Evolutionary conservation across 345 rosid species (phyloP), one percentile per base, ranked within the genome.

Genomic region (Eucalyptus erythrocorys): DNA sequence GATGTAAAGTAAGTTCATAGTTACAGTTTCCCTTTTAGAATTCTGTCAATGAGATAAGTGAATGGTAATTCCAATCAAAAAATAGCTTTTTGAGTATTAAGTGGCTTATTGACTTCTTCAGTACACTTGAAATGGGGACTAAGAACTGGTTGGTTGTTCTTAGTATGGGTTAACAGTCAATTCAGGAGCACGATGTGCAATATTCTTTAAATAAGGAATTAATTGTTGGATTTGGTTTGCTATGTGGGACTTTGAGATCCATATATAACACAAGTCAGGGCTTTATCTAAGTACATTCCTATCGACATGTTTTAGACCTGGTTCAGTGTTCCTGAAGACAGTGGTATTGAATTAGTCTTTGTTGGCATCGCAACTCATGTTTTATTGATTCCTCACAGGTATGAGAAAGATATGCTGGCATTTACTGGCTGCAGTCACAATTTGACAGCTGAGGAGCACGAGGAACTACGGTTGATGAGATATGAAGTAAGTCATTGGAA

Each of bases 401-500:
- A 96, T 88, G 99, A 96, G 94, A 97, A 95, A 91, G 99, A 97
- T 91, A 97, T 97, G 99, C 96, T 97, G 91, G 97, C 99, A 91
- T 97, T 97, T 92, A 97, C 99, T 13, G 99, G 99, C 87, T 97
- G 99, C 91, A 96, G 99, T 92, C 97, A 96, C 88, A 93, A 92
- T 89, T 95, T 97, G 94, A 95, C 95, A 34, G 91, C 91, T 76
- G 97, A 95, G 92, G 99, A 97, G 92, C 96, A 94, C 89, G 96
- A 95, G 86, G 99, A 97, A 89, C 92, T 97, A 90, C 91, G 90
- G 4, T 91, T 86, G 90, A 96, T 97, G 99, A 94, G 97, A 32
- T 94, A 95, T 92, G 98, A 95, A 91, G 98, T 96, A 87, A 91
- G 89, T 88, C 99, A 95, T 88, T 97, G 99, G 99, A 97, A 97